phyloP scores from a whole-genome alignment of 106 monocot species.

The Ottelia alismoides region DNA sequence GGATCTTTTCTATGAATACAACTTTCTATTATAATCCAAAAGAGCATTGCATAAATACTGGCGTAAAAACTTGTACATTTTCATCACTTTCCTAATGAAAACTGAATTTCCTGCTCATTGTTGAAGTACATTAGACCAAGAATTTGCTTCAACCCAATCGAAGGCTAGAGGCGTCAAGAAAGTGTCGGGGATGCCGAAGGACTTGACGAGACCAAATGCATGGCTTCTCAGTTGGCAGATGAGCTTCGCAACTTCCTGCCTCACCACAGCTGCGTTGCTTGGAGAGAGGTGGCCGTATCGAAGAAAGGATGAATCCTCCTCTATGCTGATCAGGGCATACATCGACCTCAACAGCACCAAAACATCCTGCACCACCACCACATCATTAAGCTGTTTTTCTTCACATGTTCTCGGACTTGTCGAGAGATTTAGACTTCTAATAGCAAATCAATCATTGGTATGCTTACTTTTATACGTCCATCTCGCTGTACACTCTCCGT shows the following conservation, averaged over 20 bases:
- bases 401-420: too few relatives aligned
- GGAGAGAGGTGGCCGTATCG: constrained; percentile 59
- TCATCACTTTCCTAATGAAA: too few relatives aligned
- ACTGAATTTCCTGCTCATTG: too few relatives aligned
- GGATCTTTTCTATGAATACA: too few relatives aligned
- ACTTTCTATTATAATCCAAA: too few relatives aligned
- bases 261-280: constrained; percentile 45
- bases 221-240: constrained; percentile 64
- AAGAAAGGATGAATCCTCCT: constrained; percentile 78
- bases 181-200: constrained; percentile 84
- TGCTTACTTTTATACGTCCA: constrained; percentile 58
- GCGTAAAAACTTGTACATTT: too few relatives aligned
- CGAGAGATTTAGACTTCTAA: too few relatives aligned
- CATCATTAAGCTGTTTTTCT: neutral
- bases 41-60: too few relatives aligned
- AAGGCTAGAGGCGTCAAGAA: constrained; percentile 78
- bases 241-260: constrained; percentile 57
- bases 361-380: constrained; percentile 38
- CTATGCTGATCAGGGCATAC: constrained; percentile 63
- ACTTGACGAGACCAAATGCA: constrained; percentile 49
- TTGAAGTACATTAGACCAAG: too few relatives aligned
- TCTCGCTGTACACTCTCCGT: constrained; percentile 21
- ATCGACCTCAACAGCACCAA: constrained; percentile 63
- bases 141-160: constrained; percentile 89
- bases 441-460: neutral